Base-by-base conservation (phyloP, 371 early-diverging fungal species). In the Coemansia sp. region DNA sequence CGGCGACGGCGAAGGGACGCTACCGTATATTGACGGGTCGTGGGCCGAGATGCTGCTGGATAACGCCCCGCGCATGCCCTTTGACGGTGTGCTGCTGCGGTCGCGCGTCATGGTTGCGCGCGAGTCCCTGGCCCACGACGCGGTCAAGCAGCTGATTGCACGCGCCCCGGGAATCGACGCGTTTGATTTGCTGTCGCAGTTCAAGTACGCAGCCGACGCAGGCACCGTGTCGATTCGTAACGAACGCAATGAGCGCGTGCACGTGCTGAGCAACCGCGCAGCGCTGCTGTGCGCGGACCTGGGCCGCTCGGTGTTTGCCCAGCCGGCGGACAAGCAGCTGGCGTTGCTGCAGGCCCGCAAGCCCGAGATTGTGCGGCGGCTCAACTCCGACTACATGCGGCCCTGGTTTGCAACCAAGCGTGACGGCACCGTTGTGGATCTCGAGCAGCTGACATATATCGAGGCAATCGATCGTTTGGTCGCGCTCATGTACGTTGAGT, bases 241-340 rank as follows among this genome's bases (percentile, higher is more conserved):
- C 40, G 92, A 95, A 77, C 77, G 92, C 51, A 95, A 94, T 61
- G 91, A 92, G 70, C 94, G 94, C 41, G 91, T 94, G 65, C 98
- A 97, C 84, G 95, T 94, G 81, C 83, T 95, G 55, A 95, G 95
- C 47, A 97, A 92, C 63, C 91, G 95, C 49, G 97, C 94, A 66
- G 92, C 94, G 42, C 81, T 82, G 65, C 82, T 97, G 65, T 95
- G 97, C 95, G 90, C 88, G 77, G 95, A 96, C 75, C 81, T 97
- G 64, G 92, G 94, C 69, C 90, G 93, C 63, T 88, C 85, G 47
- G 86, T 97, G 63, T 89, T 96, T 72, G 77, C 79, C 47, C 84
- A 94, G 41, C 94, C 97, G 43, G 82, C 84, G 65, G 94, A 95
- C 52, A 92, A 95, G 86, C 89, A 93, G 54, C 55, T 86, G 10